A percentile compares a stretch with the other conserved stretches of the same genome.
Conservation (phyloP, 1,284 basidiomycete species). For the Leccinum insigne region DNA sequence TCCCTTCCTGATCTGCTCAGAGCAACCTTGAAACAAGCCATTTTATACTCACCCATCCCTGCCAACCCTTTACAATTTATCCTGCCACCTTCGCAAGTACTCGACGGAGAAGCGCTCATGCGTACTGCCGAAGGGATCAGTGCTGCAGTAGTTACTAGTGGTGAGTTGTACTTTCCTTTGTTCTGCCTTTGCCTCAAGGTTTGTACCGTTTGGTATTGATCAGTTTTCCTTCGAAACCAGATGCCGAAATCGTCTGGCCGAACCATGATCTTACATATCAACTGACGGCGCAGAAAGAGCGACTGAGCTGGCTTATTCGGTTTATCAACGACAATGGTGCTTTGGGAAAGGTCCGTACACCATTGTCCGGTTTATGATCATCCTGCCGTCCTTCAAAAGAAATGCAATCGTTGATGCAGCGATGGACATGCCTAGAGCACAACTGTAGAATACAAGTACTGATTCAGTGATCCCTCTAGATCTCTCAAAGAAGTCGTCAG, state of each 20-base stretch:
- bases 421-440: neutral
- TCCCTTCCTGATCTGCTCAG: constrained; percentile 68
- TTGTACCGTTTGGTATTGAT: neutral
- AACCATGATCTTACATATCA: constrained; percentile 85
- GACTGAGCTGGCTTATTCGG: constrained; percentile 79
- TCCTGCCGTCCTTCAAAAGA: neutral
- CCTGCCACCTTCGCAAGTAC: constrained; percentile 63
- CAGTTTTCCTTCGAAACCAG: constrained; percentile 39
- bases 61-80: constrained; percentile 87
- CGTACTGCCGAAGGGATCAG: constrained; percentile 80
- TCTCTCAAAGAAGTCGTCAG: constrained; percentile 80
- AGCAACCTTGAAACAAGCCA: constrained; percentile 86
- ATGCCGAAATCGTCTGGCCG: constrained; percentile 68
- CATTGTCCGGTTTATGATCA: neutral
- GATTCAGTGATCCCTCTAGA: constrained; percentile 42
- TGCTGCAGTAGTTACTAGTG: constrained; percentile 69
- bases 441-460: constrained; percentile 1
- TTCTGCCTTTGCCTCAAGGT: neutral
- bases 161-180: constrained; percentile 32
- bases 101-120: constrained; percentile 82
- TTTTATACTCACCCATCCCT: constrained; percentile 54
- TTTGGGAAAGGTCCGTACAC: constrained; percentile 59
- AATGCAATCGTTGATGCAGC: neutral
- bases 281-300: constrained; percentile 72
- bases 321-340: constrained; percentile 89